Base-by-base conservation (phyloP, 75 land plant species). In the Larix kaempferi region DNA sequence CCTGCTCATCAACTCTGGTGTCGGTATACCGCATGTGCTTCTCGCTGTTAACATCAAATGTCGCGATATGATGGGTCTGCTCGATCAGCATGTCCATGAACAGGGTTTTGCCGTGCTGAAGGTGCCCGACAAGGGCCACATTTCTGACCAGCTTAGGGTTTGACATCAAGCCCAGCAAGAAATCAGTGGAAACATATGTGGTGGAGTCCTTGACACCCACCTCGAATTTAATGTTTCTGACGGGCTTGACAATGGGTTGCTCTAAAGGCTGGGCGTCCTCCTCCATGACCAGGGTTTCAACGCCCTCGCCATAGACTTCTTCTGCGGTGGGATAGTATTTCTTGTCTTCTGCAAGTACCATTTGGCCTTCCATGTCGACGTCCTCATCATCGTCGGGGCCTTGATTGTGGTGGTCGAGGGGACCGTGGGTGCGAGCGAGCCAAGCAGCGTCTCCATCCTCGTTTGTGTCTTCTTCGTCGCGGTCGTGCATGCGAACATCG, bases 61-160 rank as follows among this genome's bases (percentile, higher is more conserved):
- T 97, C 6, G 88, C 84, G 25, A 95, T 87, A 14, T 88, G 91
- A 72, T 97, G 99, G 12, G 99, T 97, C 76, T 97, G 99, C 79
- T 97, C 98, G 19, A 97, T 82, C 57, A 97, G 74, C 99, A 97
- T 97, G 80, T 97, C 99, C 98, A 97, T 95, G 79, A 97, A 89
- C 2, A 94, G 73, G 0, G 98, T 97, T 77, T 97, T 97, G 23
- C 99, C 99, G 78, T 97, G 99, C 19, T 97, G 99, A 12, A 97
- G 79, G 72, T 97, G 92, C 4, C 99, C 99, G 0, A 97, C 87
- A 52, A 97, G 80, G 1, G 99, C 99, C 12, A 97, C 95, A 62
- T 95, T 94, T 19, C 99, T 77, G 37, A 97, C 92, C 57, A 97
- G 73, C 27, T 83, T 23, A 4, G 99, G 98, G 75, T 97, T 97